These are phyloP conservation scores for Cicer bijugum DNA, from an alignment of 306 rosid species.

Conservation along the genomic window DNA sequence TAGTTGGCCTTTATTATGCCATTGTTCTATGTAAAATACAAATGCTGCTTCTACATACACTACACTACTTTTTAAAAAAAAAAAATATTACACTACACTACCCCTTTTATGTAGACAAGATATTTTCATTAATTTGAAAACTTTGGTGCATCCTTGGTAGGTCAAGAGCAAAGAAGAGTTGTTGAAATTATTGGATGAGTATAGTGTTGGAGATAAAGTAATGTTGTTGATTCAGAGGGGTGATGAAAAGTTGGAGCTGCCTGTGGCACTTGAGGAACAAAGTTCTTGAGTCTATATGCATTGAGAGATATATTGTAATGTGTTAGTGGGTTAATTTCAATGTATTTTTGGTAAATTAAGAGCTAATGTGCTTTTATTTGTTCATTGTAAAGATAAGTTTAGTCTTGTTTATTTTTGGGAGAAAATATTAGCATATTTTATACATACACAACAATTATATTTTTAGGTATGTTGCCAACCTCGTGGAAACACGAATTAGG, in stretches of 20 bases:
- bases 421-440: too few relatives aligned
- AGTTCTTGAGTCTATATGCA: constrained; percentile 44
- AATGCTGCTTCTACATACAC: constrained; percentile 7
- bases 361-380: neutral
- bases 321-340: constrained; percentile 3
- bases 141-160: constrained; percentile 50
- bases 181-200: constrained; percentile 76
- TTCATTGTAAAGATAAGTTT: neutral
- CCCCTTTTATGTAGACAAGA: neutral
- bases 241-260: constrained; percentile 67
- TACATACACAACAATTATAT: too few relatives aligned
- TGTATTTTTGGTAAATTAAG: neutral
- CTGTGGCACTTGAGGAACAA: constrained; percentile 72
- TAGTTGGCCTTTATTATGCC: neutral
- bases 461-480: too few relatives aligned
- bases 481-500: too few relatives aligned
- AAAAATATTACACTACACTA: neutral
- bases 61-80: too few relatives aligned
- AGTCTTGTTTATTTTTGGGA: neutral
- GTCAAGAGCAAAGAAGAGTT: constrained; percentile 84
- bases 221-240: constrained; percentile 69
- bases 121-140: neutral
- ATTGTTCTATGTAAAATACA: constrained; percentile 10
- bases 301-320: constrained; percentile 7
- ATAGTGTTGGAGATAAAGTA: constrained; percentile 73